Evolutionary conservation across 495 filamentous ascomycete species (phyloP), one percentile per base, ranked within the genome.

Genomic region (Tuber indicum): DNA sequence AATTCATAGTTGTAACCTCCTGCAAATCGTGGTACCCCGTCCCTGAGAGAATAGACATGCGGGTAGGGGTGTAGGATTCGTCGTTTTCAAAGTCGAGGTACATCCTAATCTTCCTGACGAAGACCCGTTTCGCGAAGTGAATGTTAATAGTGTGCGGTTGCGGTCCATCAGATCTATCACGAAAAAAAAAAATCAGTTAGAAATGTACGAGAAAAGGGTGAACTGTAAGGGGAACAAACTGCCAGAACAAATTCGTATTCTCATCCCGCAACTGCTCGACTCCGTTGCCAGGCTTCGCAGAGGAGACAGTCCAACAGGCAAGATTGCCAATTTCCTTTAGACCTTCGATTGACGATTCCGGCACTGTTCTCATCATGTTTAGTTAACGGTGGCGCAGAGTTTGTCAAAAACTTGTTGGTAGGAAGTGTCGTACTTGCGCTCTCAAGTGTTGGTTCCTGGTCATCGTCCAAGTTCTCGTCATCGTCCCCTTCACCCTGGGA

Each of bases 21-120:
- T 93, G 90, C 10, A 97, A 88, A 84, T 96, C 93, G 83, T 98
- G 93, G 72, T 91, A 90, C 36, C 93, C 91, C 78, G 92, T 97
- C 16, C 96, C 96, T 8, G 94, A 94, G 32, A 91, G 87, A 79
- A 98, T 92, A 16, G 90, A 86, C 81, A 99, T 94, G 79, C 93
- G 91, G 1, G 94, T 98, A 3, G 96, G 96, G n/a, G 96, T 99
- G 85, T 99, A 99, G 46, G 91, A 93, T 86, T 99, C 96, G 85
- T 99, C 96, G 26, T 91, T 87, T 72, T 91, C 90, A 83, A 95
- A 97, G 85, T 98, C 93, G 46, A 98, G 90, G 80, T 92, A 96
- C 45, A 99, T 90, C 21, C 95, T 88, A 44, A 99, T 90, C 23
- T 89, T 88, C 9, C 92, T 91, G 73, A 99, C 92, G 72, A 90